phyloP scores from a whole-genome alignment of 345 rosid species.

The Gossypium ekmanianum region DNA sequence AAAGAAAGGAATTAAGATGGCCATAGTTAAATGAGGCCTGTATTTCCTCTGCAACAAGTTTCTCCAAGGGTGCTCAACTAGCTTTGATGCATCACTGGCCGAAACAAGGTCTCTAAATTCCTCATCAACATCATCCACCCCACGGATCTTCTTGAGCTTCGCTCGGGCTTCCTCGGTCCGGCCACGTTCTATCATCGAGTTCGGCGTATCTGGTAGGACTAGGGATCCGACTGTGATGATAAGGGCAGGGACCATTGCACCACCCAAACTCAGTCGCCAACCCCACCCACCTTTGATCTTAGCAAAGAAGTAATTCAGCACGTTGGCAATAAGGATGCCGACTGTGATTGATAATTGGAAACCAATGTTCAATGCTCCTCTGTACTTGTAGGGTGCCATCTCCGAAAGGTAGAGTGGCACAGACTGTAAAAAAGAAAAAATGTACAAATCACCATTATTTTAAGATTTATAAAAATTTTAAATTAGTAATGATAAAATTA shows the following conservation, averaged over 20 bases:
- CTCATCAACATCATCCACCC: constrained; percentile 60
- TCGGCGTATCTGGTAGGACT: constrained; percentile 87
- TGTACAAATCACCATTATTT: background rate
- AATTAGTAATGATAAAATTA: too few relatives aligned
- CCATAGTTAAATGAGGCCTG: constrained; percentile 76
- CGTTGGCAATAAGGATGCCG: constrained; percentile 79
- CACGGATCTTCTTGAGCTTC: constrained; percentile 59
- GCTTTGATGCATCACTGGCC: constrained; percentile 70
- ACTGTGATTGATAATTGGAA: constrained; percentile 88
- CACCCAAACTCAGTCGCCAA: constrained; percentile 90
- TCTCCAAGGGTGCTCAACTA: constrained; percentile 78
- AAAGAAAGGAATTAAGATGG: constrained; percentile 67
- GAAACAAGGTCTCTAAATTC: constrained; percentile 68
- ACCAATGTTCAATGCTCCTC: constrained; percentile 88
- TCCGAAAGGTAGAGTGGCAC: constrained; percentile 95
- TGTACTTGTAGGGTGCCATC: constrained; percentile 93
- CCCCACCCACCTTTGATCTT: constrained; percentile 89
- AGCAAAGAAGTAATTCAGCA: constrained; percentile 73
- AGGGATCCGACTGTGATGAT: constrained; percentile 76
- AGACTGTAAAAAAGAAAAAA: constrained; percentile 41
- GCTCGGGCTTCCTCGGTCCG: constrained; percentile 48
- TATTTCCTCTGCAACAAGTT: constrained; percentile 75
- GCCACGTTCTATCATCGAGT: constrained; percentile 92
- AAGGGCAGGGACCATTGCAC: constrained; percentile 90
- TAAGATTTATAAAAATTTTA: too few relatives aligned